Evolutionary conservation across 805 yeast genomes (phyloP).

Genomic region (Myxozyma udenii): DNA sequence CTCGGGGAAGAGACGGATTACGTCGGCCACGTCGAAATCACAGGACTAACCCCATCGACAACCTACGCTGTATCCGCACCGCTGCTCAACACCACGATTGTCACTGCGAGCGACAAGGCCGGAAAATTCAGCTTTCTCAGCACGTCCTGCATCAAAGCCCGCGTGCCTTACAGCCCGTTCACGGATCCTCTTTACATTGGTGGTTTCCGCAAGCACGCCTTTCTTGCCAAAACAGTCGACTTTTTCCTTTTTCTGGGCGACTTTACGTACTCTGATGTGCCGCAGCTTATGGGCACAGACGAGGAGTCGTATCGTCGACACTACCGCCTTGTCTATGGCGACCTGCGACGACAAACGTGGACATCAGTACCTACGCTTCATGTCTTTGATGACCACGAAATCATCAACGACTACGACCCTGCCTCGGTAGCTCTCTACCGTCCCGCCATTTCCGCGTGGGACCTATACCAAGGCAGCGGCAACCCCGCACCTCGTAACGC

Average conservation of each 20-base stretch:
- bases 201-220: constrained; percentile 20
- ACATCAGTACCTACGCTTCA: constrained; percentile 28
- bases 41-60: constrained; percentile 20
- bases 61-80: constrained; percentile 17
- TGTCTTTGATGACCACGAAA: constrained; percentile 34
- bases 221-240: constrained; percentile 11
- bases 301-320: constrained; percentile 23
- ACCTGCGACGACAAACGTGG: constrained; percentile 4
- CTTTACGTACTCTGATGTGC: constrained; percentile 33
- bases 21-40: constrained; percentile 11
- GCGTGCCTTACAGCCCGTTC: constrained; percentile 29
- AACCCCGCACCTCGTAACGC: constrained; percentile 26
- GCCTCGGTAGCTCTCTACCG: constrained; percentile 3
- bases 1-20: constrained; percentile 19
- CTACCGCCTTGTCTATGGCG: constrained; percentile 30
- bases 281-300: constrained; percentile 24
- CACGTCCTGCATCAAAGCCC: constrained; percentile 32
- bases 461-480: constrained; percentile 28
- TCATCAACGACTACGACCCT: constrained; percentile 30
- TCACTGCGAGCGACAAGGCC: constrained; percentile 12
- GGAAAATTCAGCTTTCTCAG: constrained; percentile 28
- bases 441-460: constrained; percentile 28
- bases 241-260: constrained; percentile 32
- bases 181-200: constrained; percentile 25
- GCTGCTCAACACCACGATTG: constrained; percentile 23